phyloP scores from a whole-genome alignment of 2,329 filamentous ascomycete species.

The Aspergillus brunneoviolaceus region DNA sequence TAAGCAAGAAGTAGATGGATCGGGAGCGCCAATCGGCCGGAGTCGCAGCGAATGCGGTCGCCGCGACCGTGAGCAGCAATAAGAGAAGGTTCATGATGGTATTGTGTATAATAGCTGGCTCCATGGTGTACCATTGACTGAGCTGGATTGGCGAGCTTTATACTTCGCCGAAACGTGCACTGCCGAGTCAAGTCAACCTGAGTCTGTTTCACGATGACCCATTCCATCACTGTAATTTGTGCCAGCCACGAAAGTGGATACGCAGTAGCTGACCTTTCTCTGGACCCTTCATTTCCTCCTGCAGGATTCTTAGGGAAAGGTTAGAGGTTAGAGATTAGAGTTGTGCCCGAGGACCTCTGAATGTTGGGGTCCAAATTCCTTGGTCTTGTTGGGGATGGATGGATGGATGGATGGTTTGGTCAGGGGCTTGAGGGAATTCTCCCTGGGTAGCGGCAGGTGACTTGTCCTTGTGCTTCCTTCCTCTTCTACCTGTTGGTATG shows the following conservation, averaged over 20 bases:
- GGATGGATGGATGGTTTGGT: not conserved
- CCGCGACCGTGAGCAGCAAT: conserved; percentile 21
- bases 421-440: too few relatives aligned
- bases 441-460: too few relatives aligned
- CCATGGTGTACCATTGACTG: too few relatives aligned
- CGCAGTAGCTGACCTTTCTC: not conserved
- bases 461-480: too few relatives aligned
- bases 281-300: not conserved
- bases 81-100: conserved; percentile 1
- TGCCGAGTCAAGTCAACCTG: not conserved
- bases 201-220: not conserved
- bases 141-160: too few relatives aligned
- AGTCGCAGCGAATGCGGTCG: conserved; percentile 30
- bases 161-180: too few relatives aligned
- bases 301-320: not conserved
- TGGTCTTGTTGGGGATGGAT: not conserved
- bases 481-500: too few relatives aligned
- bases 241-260: not conserved
- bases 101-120: too few relatives aligned
- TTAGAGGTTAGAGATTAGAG: not conserved
- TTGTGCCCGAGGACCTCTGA: not conserved
- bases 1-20: conserved; percentile 49
- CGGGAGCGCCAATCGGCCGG: conserved; percentile 42
- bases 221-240: not conserved
- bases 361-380: not conserved